These are phyloP conservation scores for Solanum corneliomulleri DNA, from an alignment of 257 asterid genomes.

Conservation along the genomic window DNA sequence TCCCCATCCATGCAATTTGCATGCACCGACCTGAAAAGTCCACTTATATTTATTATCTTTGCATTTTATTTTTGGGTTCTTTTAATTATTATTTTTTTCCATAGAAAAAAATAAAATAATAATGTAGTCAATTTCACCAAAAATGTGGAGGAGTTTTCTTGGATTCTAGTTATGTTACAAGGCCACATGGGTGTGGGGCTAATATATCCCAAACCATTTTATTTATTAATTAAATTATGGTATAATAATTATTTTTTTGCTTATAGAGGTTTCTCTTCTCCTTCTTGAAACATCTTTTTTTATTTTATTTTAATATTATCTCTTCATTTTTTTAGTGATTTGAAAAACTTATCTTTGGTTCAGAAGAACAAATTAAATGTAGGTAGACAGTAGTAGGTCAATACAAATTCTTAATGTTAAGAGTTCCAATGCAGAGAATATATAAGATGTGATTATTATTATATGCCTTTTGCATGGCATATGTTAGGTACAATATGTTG, in stretches of 20 bases:
- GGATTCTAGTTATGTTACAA: neutral
- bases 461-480: neutral
- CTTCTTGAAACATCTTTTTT: neutral
- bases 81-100: neutral
- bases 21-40: neutral
- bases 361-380: neutral
- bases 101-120: neutral
- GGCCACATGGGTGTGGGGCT: slow-evolving; percentile 10
- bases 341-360: neutral
- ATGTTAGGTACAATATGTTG: neutral
- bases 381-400: neutral
- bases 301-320: neutral
- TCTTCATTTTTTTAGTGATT: neutral
- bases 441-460: neutral
- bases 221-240: neutral
- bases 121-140: neutral
- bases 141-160: neutral
- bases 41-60: neutral
- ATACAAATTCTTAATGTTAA: neutral
- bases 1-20: neutral
- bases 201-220: neutral
- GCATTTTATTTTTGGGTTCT: neutral
- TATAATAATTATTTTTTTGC: too few species aligned
- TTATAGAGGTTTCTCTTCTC: neutral
- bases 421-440: neutral